These are phyloP conservation scores for Mariannaea sp. DNA, from an alignment of 2,329 filamentous ascomycete genomes.

Conservation along the genomic window DNA sequence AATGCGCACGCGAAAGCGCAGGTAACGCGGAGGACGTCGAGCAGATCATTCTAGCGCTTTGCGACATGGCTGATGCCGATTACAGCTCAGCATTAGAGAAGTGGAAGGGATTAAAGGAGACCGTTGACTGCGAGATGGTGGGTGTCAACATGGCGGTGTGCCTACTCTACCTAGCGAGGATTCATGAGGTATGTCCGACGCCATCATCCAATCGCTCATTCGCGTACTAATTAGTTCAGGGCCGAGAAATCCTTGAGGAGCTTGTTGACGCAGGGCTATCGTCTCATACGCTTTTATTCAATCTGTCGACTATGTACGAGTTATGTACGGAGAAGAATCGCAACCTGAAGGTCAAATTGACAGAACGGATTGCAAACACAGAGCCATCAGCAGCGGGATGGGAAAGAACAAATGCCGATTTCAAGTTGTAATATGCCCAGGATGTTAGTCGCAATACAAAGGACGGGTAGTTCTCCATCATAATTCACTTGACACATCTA, in stretches of 20 bases:
- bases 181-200: conserved; percentile 64
- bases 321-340: conserved; percentile 80
- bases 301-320: conserved; percentile 89
- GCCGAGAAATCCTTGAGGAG: conserved; percentile 67
- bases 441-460: not conserved
- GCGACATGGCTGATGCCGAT: conserved; percentile 78
- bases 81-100: conserved; percentile 66
- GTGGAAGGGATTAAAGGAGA: conserved; percentile 60
- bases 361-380: conserved; percentile 68
- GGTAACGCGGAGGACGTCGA: conserved; percentile 44
- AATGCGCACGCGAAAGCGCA: conserved; percentile 49
- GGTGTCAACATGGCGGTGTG: conserved; percentile 84
- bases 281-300: conserved; percentile 85
- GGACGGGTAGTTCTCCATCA: not conserved
- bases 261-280: conserved; percentile 66
- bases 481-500: too few species aligned
- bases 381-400: conserved; percentile 63
- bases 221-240: conserved; percentile 49
- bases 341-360: conserved; percentile 71
- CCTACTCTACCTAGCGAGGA: conserved; percentile 77
- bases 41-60: conserved; percentile 67
- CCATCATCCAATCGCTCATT: not conserved
- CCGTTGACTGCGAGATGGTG: conserved; percentile 67
- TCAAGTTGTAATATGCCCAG: conserved; percentile 64
- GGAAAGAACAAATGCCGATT: conserved; percentile 74